phyloP scores from a whole-genome alignment of 345 rosid genomes.

The Euphorbia pulcherrima region DNA sequence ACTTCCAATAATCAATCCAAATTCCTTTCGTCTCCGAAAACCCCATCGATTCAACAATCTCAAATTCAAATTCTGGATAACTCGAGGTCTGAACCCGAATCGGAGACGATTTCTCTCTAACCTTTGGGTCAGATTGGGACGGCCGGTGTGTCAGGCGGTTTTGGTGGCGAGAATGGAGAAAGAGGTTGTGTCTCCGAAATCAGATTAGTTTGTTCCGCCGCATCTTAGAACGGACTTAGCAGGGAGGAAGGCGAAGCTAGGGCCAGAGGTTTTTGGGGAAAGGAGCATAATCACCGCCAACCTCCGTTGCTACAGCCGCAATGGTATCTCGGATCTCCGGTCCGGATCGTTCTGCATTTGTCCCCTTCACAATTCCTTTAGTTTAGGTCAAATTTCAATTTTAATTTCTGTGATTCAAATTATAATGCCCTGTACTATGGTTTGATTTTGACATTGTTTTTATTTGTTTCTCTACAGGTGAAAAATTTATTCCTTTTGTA shows the following conservation, averaged over 20 bases:
- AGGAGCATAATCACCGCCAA: conserved; percentile 22
- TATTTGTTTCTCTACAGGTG: too few relatives aligned
- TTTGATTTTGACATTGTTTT: too few relatives aligned
- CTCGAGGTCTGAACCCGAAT: conserved; percentile 1
- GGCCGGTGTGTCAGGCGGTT: neutral
- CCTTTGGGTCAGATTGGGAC: conserved; percentile 20
- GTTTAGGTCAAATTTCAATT: too few relatives aligned
- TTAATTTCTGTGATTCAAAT: too few relatives aligned
- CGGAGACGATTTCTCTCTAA: conserved; percentile 17
- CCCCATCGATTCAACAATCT: conserved; percentile 4
- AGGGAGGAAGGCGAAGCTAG: conserved; percentile 57
- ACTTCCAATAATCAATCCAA: conserved; percentile 13
- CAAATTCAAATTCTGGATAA: conserved; percentile 1
- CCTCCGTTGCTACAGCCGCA: too few relatives aligned
- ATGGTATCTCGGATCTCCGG: too few relatives aligned
- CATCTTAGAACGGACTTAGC: conserved; percentile 87
- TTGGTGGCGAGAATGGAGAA: conserved; percentile 12
- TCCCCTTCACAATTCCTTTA: too few relatives aligned
- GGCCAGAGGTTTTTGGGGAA: conserved; percentile 22
- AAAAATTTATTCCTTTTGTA: too few relatives aligned
- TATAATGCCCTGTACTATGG: too few relatives aligned
- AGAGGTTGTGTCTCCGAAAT: conserved; percentile 35
- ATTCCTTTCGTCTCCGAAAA: conserved; percentile 27
- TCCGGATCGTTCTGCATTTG: too few relatives aligned
- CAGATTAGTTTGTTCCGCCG: conserved; percentile 71